Evolutionary conservation across 2,329 filamentous ascomycete species (phyloP).

Genomic region (Plectosphaerella sp.): DNA sequence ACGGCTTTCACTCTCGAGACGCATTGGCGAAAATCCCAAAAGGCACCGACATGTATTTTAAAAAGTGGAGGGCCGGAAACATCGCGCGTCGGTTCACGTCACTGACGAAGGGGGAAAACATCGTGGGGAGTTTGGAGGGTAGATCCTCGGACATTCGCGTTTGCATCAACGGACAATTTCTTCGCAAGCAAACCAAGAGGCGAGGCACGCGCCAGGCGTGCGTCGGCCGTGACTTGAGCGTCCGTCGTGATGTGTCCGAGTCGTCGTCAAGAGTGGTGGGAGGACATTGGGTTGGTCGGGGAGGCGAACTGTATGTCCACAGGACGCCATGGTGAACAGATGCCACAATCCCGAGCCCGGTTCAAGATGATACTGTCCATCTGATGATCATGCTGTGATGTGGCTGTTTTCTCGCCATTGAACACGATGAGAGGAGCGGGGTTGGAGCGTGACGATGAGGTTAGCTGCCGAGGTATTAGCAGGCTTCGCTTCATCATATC

Average conservation of each 20-base stretch:
- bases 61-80: slow-evolving; percentile 35
- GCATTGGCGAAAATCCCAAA: slow-evolving; percentile 30
- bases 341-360: no score
- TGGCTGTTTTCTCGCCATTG: no score
- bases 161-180: slow-evolving; percentile 32
- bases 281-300: neutral
- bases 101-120: slow-evolving; percentile 31
- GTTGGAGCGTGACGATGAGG: no score
- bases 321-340: no score
- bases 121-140: slow-evolving; percentile 42
- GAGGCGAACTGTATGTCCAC: no score
- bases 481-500: no score
- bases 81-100: slow-evolving; percentile 34
- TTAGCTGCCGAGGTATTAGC: no score
- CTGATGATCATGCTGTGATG: no score
- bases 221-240: neutral
- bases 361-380: no score
- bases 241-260: neutral
- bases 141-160: slow-evolving; percentile 42
- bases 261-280: neutral
- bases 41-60: slow-evolving; percentile 44
- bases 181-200: slow-evolving; percentile 1
- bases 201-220: neutral
- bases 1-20: slow-evolving; percentile 38
- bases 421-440: no score